These are phyloP conservation scores for Alloteropsis semialata DNA, from an alignment of 176 grass and related monocot species.

Conservation along the genomic window DNA sequence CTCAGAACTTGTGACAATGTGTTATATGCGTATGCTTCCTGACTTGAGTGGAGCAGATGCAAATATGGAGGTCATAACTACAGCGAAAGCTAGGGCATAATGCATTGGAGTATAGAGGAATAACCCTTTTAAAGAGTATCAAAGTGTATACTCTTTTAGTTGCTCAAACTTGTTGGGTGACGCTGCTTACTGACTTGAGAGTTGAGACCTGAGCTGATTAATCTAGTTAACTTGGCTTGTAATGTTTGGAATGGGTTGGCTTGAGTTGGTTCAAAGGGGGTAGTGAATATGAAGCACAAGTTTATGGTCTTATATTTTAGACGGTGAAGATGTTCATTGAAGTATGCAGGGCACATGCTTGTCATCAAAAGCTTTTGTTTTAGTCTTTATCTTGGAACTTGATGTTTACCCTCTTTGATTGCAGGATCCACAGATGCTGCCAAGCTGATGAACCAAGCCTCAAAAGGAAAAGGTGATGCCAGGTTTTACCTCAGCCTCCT, in stretches of 20 bases:
- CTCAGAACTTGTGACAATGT: conserved; percentile 4
- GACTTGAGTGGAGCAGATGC: neutral
- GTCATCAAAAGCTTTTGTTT: neutral
- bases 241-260: neutral
- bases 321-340: neutral
- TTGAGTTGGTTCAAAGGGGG: neutral
- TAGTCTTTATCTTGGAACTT: neutral
- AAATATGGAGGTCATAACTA: neutral
- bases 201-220: neutral
- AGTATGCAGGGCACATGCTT: neutral
- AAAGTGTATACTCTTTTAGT: neutral
- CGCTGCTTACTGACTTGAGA: neutral
- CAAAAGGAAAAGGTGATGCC: neutral
- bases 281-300: neutral
- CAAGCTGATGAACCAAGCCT: neutral
- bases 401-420: neutral
- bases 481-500: neutral
- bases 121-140: neutral
- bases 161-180: neutral
- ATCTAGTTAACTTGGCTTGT: neutral
- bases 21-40: neutral
- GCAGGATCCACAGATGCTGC: conserved; percentile 7
- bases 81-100: neutral
- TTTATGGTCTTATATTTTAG: conserved; percentile 12
- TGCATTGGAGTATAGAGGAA: neutral